These are phyloP conservation scores for Neophaeococcomyces mojaviensis DNA, from an alignment of 2,329 filamentous ascomycete genomes.

Conservation along the genomic window DNA sequence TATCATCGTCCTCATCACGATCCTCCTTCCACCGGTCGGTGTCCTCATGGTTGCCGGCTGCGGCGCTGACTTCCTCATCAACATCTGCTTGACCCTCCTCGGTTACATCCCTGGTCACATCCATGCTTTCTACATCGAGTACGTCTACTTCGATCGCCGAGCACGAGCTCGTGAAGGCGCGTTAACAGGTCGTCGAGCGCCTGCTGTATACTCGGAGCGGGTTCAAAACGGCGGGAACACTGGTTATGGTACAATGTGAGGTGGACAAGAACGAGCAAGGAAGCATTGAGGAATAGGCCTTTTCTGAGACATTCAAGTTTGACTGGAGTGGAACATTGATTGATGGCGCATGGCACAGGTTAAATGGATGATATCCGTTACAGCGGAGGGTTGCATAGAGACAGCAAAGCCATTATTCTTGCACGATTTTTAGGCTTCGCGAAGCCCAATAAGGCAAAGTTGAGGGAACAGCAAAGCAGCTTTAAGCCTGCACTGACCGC, in stretches of 20 bases:
- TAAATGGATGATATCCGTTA: no score
- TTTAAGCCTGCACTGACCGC: no score
- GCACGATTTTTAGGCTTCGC: no score
- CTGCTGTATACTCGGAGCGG: conserved; percentile 20
- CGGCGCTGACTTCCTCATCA: conserved; percentile 79
- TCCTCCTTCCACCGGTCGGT: conserved; percentile 67
- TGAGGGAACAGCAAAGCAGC: no score
- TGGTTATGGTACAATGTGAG: conserved; percentile 20
- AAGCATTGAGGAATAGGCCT: background rate
- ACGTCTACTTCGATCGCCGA: conserved; percentile 24
- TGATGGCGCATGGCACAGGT: no score
- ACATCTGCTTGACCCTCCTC: conserved; percentile 76
- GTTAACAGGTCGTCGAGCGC: conserved; percentile 14
- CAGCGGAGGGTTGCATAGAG: no score
- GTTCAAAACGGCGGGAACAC: conserved; percentile 20
- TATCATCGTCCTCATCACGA: conserved; percentile 23
- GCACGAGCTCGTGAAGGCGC: conserved; percentile 20
- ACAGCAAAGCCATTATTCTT: no score
- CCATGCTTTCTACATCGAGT: conserved; percentile 25
- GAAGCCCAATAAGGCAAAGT: no score
- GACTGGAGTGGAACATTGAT: background rate
- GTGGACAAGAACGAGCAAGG: background rate
- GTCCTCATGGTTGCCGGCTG: conserved; percentile 92
- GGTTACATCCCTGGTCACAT: conserved; percentile 54
- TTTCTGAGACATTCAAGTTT: background rate